Evolutionary conservation across 805 yeast species (phyloP), one percentile per base, ranked within the genome.

Genomic region (Teunomyces cretensis): DNA sequence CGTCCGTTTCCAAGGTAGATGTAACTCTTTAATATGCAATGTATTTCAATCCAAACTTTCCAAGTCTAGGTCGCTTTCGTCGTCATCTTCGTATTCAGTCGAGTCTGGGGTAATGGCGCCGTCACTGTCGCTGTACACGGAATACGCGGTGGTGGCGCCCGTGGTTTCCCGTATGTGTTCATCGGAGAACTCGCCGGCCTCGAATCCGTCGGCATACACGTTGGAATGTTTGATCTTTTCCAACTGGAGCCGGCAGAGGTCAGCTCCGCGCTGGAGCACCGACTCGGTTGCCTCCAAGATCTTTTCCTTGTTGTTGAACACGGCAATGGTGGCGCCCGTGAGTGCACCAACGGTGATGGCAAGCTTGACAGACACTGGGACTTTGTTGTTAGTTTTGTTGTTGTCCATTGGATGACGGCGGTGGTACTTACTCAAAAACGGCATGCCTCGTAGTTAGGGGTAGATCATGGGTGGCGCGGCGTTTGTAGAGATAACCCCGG

Each of bases 261-360:
- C 58, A 22, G 70, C 70, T 2, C 70, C 70, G 36, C 48, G 51
- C 47, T 61, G 63, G 22, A 66, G 56, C 15, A 58, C 28, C 5
- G 48, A 33, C 40, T 62, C 74, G 3, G 69, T 61, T 4, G 55
- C 48, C 46, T 65, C 69, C 32, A 61, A 50, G 6, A 67, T 32
- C 33, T 46, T 49, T 36, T 67, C 71, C 49, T 51, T 57, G 43
- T 67, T 65, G 43, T 50, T 55, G 30, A 62, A 39, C 1, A 64
- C 12, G 4, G 72, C 72, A 11, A 66, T 47, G 9, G 67, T 48
- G n/a, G 69, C 71, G 3, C 72, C 72, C 4, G 60, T 46, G 1
- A 67, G 42, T 6, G 70, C 65, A 7, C 72, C 74, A 3, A 59
- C 50, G 15, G 67, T 57, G 7, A 67, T 27, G 2, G 72, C 72